Base-by-base conservation (phyloP, 768 basidiomycete species). In the Paxillus involutus region DNA sequence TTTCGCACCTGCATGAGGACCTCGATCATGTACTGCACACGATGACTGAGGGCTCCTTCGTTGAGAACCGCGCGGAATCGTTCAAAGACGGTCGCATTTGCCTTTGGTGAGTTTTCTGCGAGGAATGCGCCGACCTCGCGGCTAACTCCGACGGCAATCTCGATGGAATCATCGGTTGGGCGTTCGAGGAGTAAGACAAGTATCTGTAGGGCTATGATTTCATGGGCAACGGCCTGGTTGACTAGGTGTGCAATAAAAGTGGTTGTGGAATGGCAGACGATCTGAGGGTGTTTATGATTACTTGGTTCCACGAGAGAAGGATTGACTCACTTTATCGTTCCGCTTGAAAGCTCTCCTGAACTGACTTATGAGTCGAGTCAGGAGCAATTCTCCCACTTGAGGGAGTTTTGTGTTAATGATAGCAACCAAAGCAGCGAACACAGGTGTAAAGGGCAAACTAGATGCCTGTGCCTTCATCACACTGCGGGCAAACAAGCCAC, bases 11-110 rank as follows among this genome's bases (percentile, higher is more conserved):
- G 97, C 92, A 99, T 98, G 44, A 98, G 79, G 3, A 98, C 97
- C 74, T 98, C 97, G 61, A 99, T 93, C 97, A 98, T 98, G 73
- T 98, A 99, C 68, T 98, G 97, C 29, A 96, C 92, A 61, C 97
- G 85, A 62, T 98, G 94, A 64, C 91, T 94, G 71, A 99, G 96
- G 42, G 81, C 77, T 24, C 94, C 94, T 70, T 98, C 97, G 71
- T 98, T 97, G 33, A 99, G 77, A 9, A 98, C 94, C 1, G 93
- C 92, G 44, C 97, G 88, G 84, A 98, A 98, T 21, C 95, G 90
- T 70, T 98, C 97, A 67, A 87, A 98, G 35, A 97, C 88, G 36
- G 86, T 86, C n/a, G 91, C 89, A 64, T 93, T 97, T 58, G 92
- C 94, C 69, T 95, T 95, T 24, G 96, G 93, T 2, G 91, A 89